Evolutionary conservation across 2,329 filamentous ascomycete species (phyloP).

Genomic region (Lithohypha guttulata): DNA sequence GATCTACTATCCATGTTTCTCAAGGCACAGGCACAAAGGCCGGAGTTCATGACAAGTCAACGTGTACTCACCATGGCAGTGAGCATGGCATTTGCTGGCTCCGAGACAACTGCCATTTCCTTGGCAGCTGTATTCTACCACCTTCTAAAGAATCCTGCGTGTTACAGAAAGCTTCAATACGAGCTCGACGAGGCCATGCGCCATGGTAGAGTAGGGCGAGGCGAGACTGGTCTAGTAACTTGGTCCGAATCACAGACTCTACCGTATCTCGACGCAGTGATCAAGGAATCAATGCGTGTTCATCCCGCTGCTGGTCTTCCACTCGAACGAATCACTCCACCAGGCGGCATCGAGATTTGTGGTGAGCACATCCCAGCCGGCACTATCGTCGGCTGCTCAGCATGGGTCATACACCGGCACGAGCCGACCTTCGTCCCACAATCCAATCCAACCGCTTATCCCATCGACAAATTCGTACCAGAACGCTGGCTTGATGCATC

Average conservation of each 20-base stretch:
- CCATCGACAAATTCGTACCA: slow-evolving; percentile 52
- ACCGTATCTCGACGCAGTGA: slow-evolving; percentile 63
- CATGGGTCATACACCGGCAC: slow-evolving; percentile 63
- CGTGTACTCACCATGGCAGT: slow-evolving; percentile 24
- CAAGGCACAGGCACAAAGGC: slow-evolving; percentile 19
- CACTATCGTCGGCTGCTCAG: slow-evolving; percentile 63
- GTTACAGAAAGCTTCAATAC: slow-evolving; percentile 17
- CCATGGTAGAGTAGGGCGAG: slow-evolving; percentile 14
- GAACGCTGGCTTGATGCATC: slow-evolving; percentile 57
- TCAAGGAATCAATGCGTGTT: slow-evolving; percentile 68
- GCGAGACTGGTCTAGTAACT: slow-evolving; percentile 13
- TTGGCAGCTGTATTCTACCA: slow-evolving; percentile 64
- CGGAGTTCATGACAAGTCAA: slow-evolving; percentile 24
- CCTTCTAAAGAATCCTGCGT: slow-evolving; percentile 51
- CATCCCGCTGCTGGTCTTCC: slow-evolving; percentile 64
- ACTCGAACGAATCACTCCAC: slow-evolving; percentile 62
- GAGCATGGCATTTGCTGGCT: slow-evolving; percentile 49
- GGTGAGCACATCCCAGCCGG: slow-evolving; percentile 58
- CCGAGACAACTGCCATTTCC: slow-evolving; percentile 68
- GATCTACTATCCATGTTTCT: slow-evolving; percentile 23
- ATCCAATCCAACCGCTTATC: neutral
- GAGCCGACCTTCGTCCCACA: slow-evolving; percentile 49
- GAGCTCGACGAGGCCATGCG: slow-evolving; percentile 19
- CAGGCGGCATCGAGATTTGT: slow-evolving; percentile 50
- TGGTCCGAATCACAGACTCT: slow-evolving; percentile 52